These are phyloP conservation scores for Alternaria ventricosa DNA, from an alignment of 2,329 filamentous ascomycete species.

Conservation along the genomic window DNA sequence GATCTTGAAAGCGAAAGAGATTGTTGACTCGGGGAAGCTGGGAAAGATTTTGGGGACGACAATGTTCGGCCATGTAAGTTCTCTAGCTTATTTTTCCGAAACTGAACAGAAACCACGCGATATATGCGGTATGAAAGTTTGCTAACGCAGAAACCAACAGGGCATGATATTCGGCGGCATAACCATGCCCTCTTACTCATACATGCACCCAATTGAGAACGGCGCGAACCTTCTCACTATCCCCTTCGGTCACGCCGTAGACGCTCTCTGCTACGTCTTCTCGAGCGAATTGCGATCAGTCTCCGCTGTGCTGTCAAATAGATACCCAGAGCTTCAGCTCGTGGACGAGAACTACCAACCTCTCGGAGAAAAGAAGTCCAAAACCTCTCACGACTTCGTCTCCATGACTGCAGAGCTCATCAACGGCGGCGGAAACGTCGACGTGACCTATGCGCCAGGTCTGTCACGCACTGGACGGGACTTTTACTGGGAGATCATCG, in stretches of 20 bases:
- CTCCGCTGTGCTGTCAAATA: constrained; percentile 35
- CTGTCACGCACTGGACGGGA: constrained; percentile 27
- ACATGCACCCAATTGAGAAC: constrained; percentile 57
- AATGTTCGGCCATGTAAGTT: constrained; percentile 34
- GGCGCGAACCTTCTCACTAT: constrained; percentile 54
- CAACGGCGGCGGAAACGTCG: constrained; percentile 32
- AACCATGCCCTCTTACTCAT: constrained; percentile 45
- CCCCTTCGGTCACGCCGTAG: constrained; percentile 47
- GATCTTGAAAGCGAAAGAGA: constrained; percentile 51
- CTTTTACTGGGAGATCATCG: constrained; percentile 48
- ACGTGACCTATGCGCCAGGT: constrained; percentile 31
- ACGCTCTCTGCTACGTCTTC: constrained; percentile 39
- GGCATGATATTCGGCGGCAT: constrained; percentile 30
- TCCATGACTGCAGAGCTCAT: constrained; percentile 29
- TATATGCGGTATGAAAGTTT: neutral
- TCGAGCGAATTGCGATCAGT: constrained; percentile 34
- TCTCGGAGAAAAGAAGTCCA: constrained; percentile 19
- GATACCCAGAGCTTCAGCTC: constrained; percentile 25
- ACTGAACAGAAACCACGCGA: neutral
- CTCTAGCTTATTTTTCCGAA: neutral
- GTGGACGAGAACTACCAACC: constrained; percentile 27
- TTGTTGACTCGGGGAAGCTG: constrained; percentile 53
- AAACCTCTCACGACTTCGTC: constrained; percentile 39
- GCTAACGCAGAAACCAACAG: constrained; percentile 8
- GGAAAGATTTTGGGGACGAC: constrained; percentile 51